Percentiles rank a stretch among this genome's conserved stretches.
These are phyloP conservation scores for Fagus crenata DNA, from an alignment of 306 rosid genomes.

Conservation along the genomic window DNA sequence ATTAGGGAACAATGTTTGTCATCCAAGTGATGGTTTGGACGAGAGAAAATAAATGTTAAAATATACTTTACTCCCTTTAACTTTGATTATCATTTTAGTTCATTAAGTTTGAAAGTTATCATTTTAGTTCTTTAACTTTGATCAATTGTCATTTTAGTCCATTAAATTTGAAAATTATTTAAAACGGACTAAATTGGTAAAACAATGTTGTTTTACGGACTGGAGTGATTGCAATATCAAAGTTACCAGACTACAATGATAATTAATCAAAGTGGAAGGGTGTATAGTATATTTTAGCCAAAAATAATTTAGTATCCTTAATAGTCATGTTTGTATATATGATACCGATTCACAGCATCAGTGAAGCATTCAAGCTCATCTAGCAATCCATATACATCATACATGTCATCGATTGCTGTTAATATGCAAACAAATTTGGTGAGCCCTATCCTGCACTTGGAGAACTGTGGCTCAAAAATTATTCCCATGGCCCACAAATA, in stretches of 20 bases:
- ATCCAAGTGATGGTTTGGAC: background rate
- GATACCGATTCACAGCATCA: conserved; percentile 24
- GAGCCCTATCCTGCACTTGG: conserved; percentile 36
- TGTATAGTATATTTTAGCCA: too few relatives aligned
- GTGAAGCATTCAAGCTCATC: conserved; percentile 41
- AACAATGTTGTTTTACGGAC: too few relatives aligned
- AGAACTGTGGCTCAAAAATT: conserved; percentile 29
- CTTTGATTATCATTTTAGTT: too few relatives aligned
- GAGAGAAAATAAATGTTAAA: background rate
- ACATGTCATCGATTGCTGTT: conserved; percentile 33
- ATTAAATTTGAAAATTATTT: too few relatives aligned
- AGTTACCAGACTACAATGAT: too few relatives aligned
- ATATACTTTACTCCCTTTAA: too few relatives aligned
- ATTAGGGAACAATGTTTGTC: background rate
- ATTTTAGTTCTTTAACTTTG: too few relatives aligned
- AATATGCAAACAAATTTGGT: conserved; percentile 41
- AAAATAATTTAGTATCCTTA: background rate
- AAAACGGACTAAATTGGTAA: too few relatives aligned
- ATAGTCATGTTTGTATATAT: background rate
- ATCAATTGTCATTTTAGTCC: too few relatives aligned
- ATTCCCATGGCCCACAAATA: conserved; percentile 38
- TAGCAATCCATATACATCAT: conserved; percentile 35
- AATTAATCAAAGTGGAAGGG: too few relatives aligned
- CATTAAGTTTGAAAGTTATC: too few relatives aligned
- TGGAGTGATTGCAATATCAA: too few relatives aligned